Base-by-base conservation (phyloP, 352 stramenopile species). In the Phytophthora ramorum region DNA sequence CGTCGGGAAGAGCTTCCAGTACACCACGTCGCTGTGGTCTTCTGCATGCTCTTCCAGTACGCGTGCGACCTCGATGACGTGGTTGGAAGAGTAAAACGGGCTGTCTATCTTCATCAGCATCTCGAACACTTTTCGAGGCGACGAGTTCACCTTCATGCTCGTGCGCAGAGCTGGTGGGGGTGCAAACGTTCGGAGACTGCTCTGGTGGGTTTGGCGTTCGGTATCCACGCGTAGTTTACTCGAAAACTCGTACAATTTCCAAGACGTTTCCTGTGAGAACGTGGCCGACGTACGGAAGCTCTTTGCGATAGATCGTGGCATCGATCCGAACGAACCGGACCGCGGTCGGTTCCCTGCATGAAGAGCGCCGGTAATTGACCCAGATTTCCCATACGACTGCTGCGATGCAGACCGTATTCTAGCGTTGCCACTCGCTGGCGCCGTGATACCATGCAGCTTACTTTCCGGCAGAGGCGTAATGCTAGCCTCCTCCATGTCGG, bases 11-110 rank as follows among this genome's bases (percentile, higher is more conserved):
- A 95, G 70, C 28, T 89, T 81, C 87, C 81, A 93, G 44, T 91
- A 92, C 4, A 95, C 74, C 10, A 95, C 77, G 45, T 95, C 87
- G 38, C 80, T 93, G 44, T 95, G 87, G 32, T 93, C 85, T 5
- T 77, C 63, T 0, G 66, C 66, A 52, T 95, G 76, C 38, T 87
- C 76, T 58, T 92, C 83, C 20, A 95, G 55, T n/a, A 95, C 60
- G 0, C 67, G 53, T 1, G 83, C 77, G 12, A 86, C 58, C 17
- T 90, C 51, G 41, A 95, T 89, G n/a, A 95, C 81, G 44, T 92
- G 85, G 58, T 93, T 95, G 30, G 72, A 66, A 3, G 51, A 58
- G 66, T 95, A 95, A 40, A 95, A 95, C 8, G 64, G 63, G 58
- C 83, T 93, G 54, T 92, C 64, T 4, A 80, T 69, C 35, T 91